These are phyloP conservation scores for Moricandia arvensis DNA, from an alignment of 345 rosid species.

Conservation along the genomic window DNA sequence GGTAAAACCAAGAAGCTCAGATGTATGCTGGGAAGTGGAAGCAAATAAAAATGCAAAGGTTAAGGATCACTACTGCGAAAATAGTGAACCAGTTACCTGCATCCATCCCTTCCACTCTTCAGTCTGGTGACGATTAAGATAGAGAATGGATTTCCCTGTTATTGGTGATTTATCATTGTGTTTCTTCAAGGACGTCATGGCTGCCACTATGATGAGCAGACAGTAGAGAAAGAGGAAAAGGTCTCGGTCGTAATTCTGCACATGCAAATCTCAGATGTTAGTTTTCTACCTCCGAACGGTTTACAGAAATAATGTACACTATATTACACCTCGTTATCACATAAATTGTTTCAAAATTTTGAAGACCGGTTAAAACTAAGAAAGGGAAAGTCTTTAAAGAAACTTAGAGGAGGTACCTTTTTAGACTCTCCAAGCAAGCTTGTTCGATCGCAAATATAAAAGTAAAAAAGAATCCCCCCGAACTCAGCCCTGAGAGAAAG, in stretches of 20 bases:
- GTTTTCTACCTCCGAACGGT: neutral
- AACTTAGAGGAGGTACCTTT: slow-evolving; percentile 52
- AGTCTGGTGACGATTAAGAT: slow-evolving; percentile 92
- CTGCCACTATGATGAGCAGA: slow-evolving; percentile 81
- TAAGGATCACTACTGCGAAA: neutral
- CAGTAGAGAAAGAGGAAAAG: slow-evolving; percentile 91
- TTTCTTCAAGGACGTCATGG: slow-evolving; percentile 84
- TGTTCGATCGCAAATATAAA: slow-evolving; percentile 79
- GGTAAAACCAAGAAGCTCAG: slow-evolving; percentile 1
- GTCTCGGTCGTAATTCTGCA: slow-evolving; percentile 89
- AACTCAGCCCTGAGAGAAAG: slow-evolving; percentile 69
- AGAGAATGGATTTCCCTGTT: slow-evolving; percentile 73
- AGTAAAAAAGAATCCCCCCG: slow-evolving; percentile 68
- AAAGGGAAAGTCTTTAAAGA: neutral
- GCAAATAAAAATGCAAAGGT: neutral
- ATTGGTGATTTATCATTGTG: slow-evolving; percentile 75
- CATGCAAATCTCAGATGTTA: slow-evolving; percentile 17
- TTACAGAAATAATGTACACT: neutral
- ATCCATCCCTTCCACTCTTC: slow-evolving; percentile 99
- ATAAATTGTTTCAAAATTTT: neutral
- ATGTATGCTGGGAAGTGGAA: neutral
- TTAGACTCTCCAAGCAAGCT: slow-evolving; percentile 64
- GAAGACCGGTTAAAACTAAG: neutral
- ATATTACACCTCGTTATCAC: neutral
- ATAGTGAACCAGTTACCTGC: slow-evolving; percentile 65